Percentiles rank a stretch among this genome's conserved stretches.
Evolutionary conservation across 345 rosid genomes (phyloP).

Genomic region (Eucalyptus marginata): DNA sequence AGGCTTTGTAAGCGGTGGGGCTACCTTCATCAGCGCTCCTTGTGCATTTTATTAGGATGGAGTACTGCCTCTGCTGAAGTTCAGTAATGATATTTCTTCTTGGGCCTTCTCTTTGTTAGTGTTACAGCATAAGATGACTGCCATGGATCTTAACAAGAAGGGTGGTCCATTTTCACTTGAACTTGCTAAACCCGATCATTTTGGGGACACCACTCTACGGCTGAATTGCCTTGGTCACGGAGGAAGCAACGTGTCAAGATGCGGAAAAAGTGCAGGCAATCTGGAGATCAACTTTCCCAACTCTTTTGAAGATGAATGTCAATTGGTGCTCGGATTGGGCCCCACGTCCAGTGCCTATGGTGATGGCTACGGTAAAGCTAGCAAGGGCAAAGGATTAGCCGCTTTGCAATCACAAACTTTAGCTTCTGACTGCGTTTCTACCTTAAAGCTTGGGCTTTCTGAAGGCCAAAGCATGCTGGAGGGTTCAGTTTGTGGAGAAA

Average conservation of each 20-base stretch:
- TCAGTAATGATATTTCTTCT: background rate
- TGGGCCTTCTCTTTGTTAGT: background rate
- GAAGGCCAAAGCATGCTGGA: slow-evolving; percentile 29
- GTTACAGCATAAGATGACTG: background rate
- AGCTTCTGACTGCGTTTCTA: slow-evolving; percentile 37
- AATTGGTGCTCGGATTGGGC: slow-evolving; percentile 86
- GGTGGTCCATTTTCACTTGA: slow-evolving; percentile 25
- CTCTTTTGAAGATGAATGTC: slow-evolving; percentile 64
- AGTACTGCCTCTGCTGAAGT: slow-evolving; percentile 1
- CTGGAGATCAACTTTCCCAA: slow-evolving; percentile 26
- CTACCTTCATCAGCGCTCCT: slow-evolving; percentile 3
- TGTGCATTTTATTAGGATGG: slow-evolving; percentile 1
- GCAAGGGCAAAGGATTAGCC: slow-evolving; percentile 25
- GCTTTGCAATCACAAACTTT: slow-evolving; percentile 16
- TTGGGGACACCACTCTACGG: slow-evolving; percentile 61
- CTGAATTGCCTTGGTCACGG: slow-evolving; percentile 46
- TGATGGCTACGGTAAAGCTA: slow-evolving; percentile 17
- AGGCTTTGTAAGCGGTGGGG: slow-evolving; percentile 89
- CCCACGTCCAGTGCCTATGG: slow-evolving; percentile 55
- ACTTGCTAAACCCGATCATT: slow-evolving; percentile 26
- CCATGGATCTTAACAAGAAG: slow-evolving; percentile 62
- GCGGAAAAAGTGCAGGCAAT: slow-evolving; percentile 14
- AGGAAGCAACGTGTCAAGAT: slow-evolving; percentile 26
- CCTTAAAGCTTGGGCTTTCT: slow-evolving; percentile 73
- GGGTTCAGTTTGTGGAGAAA: slow-evolving; percentile 30